Percentiles rank a stretch among this genome's conserved stretches.
phyloP scores from a whole-genome alignment of 2,329 filamentous ascomycete genomes.

The Exophiala aquamarina region DNA sequence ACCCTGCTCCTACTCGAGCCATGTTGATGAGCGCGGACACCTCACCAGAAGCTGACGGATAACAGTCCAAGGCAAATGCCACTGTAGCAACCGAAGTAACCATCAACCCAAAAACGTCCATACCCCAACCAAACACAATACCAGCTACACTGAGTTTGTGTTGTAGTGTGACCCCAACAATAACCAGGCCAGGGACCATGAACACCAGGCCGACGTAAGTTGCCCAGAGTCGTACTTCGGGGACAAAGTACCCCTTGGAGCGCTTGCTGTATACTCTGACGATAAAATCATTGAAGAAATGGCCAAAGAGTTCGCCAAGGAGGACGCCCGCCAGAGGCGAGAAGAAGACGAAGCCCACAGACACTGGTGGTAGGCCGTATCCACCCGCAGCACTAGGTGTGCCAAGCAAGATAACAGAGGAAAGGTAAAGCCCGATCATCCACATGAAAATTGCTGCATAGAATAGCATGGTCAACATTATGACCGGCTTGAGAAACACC shows the following conservation, averaged over 20 bases:
- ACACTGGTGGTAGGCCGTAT: slow-evolving; percentile 50
- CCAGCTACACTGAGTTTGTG: slow-evolving; percentile 52
- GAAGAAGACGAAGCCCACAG: slow-evolving; percentile 58
- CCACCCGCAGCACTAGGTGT: slow-evolving; percentile 31
- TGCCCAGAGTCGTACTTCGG: slow-evolving; percentile 54
- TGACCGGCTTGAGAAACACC: slow-evolving; percentile 38
- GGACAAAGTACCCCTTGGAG: slow-evolving; percentile 55
- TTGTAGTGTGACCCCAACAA: slow-evolving; percentile 54
- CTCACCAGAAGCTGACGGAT: slow-evolving; percentile 54
- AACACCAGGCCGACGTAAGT: slow-evolving; percentile 48
- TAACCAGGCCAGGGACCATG: slow-evolving; percentile 50
- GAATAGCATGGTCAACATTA: slow-evolving; percentile 35
- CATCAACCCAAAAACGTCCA: slow-evolving; percentile 41
- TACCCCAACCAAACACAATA: slow-evolving; percentile 49
- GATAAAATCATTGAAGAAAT: slow-evolving; percentile 56
- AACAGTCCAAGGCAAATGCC: slow-evolving; percentile 54
- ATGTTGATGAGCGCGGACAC: slow-evolving; percentile 54
- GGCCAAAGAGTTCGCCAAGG: slow-evolving; percentile 54
- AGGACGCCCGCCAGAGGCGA: slow-evolving; percentile 55
- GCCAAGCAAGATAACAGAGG: slow-evolving; percentile 51
- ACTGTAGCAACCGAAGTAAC: slow-evolving; percentile 44
- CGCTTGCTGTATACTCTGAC: slow-evolving; percentile 44
- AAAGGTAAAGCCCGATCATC: slow-evolving; percentile 55
- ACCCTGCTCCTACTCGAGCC: slow-evolving; percentile 35
- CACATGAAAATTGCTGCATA: slow-evolving; percentile 37